Evolutionary conservation across 1,284 basidiomycete genomes (phyloP).

Genomic region (Entoloma clypeatum): DNA sequence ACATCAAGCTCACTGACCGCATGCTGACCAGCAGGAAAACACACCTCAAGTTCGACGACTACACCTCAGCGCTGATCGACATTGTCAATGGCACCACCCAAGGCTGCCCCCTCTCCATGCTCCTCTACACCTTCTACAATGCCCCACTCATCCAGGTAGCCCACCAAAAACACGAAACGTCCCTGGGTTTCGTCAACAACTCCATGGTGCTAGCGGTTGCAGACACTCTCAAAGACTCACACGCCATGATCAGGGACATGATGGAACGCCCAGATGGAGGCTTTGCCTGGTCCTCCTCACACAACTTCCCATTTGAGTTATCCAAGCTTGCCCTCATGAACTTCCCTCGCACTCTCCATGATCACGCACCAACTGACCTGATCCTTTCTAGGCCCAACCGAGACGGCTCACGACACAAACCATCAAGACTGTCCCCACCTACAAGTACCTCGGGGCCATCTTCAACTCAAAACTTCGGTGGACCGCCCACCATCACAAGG

Average conservation of each 20-base stretch:
- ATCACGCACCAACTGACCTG: too few species aligned
- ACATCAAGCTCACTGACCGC: slow-evolving; percentile 15
- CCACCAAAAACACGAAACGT: too few species aligned
- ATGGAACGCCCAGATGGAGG: neutral
- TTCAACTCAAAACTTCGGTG: slow-evolving; percentile 33
- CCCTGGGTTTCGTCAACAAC: too few species aligned
- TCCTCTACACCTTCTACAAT: slow-evolving; percentile 24
- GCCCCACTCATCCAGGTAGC: too few species aligned
- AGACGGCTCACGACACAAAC: too few species aligned
- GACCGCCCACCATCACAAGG: slow-evolving; percentile 25
- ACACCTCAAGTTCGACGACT: slow-evolving; percentile 26
- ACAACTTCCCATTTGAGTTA: too few species aligned
- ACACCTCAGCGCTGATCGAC: slow-evolving; percentile 16
- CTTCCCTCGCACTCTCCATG: too few species aligned
- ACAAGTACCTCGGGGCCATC: slow-evolving; percentile 32
- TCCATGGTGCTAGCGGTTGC: neutral
- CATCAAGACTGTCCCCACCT: slow-evolving; percentile 5
- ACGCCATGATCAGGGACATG: neutral
- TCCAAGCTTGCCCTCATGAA: too few species aligned
- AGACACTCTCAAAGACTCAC: neutral
- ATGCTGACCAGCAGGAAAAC: slow-evolving; percentile 20
- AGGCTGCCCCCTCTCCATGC: slow-evolving; percentile 25
- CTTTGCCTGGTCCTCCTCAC: too few species aligned
- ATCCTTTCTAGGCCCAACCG: too few species aligned
- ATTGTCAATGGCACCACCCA: slow-evolving; percentile 26